phyloP scores from a whole-genome alignment of 2,329 filamentous ascomycete species.

The Cytospora schulzeri region DNA sequence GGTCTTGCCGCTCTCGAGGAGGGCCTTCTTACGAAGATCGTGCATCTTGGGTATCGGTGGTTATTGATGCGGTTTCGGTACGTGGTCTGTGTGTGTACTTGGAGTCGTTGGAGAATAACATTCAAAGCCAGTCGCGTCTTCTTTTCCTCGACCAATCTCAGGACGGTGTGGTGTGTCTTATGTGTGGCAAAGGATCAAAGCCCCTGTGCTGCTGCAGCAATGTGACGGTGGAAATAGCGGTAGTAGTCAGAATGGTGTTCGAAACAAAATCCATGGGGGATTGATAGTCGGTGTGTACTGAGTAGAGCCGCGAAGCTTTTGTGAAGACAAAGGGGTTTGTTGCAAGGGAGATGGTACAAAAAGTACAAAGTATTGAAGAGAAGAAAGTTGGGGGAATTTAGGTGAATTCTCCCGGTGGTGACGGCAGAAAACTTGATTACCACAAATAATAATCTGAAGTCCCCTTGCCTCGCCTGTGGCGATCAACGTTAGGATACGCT shows the following conservation, averaged over 20 bases:
- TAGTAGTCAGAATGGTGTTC: constrained; percentile 22
- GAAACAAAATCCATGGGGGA: constrained; percentile 34
- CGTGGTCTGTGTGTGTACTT: neutral
- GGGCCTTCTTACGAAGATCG: constrained; percentile 67
- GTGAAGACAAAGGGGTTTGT: constrained; percentile 6
- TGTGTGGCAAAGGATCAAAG: constrained; percentile 24
- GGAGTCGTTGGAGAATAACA: neutral
- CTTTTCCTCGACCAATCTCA: neutral
- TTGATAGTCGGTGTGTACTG: neutral
- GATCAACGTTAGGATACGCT: constrained; percentile 1
- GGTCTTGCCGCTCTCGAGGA: constrained; percentile 72
- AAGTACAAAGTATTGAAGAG: neutral
- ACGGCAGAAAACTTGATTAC: constrained; percentile 13
- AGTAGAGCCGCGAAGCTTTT: constrained; percentile 12
- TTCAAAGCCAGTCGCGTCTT: neutral
- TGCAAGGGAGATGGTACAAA: neutral
- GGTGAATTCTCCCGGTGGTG: constrained; percentile 4
- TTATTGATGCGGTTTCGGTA: neutral
- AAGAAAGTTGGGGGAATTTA: constrained; percentile 14
- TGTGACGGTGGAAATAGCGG: constrained; percentile 13
- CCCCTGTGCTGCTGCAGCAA: constrained; percentile 23
- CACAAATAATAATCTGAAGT: neutral
- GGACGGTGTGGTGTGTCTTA: constrained; percentile 11
- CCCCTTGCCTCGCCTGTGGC: neutral
- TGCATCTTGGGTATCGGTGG: constrained; percentile 51